Conservation (phyloP, 2,329 filamentous ascomycete species). For the Elsinoe arachidis region DNA sequence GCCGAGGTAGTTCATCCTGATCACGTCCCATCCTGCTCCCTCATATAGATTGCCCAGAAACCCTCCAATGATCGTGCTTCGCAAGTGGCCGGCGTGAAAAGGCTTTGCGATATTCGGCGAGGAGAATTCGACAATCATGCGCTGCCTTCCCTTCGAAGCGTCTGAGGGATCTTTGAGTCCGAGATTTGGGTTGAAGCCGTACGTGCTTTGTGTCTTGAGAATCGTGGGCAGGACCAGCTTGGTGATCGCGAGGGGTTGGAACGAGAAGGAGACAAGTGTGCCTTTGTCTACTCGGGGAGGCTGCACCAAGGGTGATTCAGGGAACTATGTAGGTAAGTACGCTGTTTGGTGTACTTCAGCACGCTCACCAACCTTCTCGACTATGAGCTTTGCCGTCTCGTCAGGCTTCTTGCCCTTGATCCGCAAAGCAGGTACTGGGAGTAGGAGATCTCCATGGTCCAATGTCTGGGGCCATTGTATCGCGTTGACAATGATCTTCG, state of each 20-base stretch:
- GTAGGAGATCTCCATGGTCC: constrained; percentile 73
- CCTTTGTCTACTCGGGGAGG: constrained; percentile 55
- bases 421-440: constrained; percentile 71
- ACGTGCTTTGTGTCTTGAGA: constrained; percentile 51
- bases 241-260: constrained; percentile 60
- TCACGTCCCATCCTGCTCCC: constrained; percentile 60
- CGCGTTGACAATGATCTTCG: constrained; percentile 62
- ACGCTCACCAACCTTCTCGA: constrained; percentile 32
- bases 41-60: constrained; percentile 64
- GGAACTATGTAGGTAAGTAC: constrained; percentile 47
- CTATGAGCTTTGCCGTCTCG: constrained; percentile 48
- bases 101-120: constrained; percentile 82
- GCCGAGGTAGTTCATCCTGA: constrained; percentile 66
- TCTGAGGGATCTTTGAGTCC: constrained; percentile 56
- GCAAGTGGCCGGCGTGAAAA: constrained; percentile 65
- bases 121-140: constrained; percentile 70
- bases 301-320: constrained; percentile 63
- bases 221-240: constrained; percentile 62
- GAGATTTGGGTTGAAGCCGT: constrained; percentile 52
- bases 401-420: constrained; percentile 57
- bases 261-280: constrained; percentile 70
- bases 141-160: constrained; percentile 53
- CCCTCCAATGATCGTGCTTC: constrained; percentile 68
- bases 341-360: neutral
- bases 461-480: constrained; percentile 70